These are phyloP conservation scores for Sanghuangporus sanghuang DNA, from an alignment of 1,284 basidiomycete species.

Conservation along the genomic window DNA sequence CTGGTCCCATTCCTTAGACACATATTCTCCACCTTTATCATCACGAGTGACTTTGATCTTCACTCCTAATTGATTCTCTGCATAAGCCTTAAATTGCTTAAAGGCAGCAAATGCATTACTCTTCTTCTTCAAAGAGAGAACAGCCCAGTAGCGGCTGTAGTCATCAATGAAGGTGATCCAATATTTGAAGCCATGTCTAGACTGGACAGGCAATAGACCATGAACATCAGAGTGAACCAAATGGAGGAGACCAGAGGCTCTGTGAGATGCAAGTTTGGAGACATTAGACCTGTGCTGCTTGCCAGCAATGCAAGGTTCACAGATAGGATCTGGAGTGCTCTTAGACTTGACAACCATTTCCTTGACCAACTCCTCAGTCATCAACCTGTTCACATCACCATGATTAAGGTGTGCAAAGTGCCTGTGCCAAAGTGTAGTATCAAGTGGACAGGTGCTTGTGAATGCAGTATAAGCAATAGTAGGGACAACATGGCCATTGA, in stretches of 20 bases:
- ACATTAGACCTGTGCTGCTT: conserved; percentile 18
- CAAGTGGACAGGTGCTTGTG: neutral
- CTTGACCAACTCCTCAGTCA: conserved; percentile 10
- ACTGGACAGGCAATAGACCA: conserved; percentile 18
- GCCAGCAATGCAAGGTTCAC: conserved; percentile 21
- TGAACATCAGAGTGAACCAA: conserved; percentile 25
- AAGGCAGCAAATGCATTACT: no score
- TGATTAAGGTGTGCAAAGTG: neutral
- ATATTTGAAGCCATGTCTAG: conserved; percentile 22
- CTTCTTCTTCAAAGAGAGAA: conserved; percentile 21
- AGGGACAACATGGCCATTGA: neutral
- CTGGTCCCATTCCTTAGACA: no score
- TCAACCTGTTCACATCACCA: neutral
- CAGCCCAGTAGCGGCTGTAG: conserved; percentile 16
- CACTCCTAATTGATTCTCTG: no score
- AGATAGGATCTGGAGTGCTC: conserved; percentile 14
- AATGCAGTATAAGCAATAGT: neutral
- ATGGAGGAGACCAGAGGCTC: conserved; percentile 14
- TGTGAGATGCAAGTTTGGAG: neutral
- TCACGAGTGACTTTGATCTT: no score
- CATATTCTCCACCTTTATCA: no score
- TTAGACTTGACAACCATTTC: conserved; percentile 18
- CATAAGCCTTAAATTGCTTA: no score
- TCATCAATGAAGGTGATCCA: conserved; percentile 26
- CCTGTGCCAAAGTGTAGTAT: neutral